Conservation (phyloP, 2,329 filamentous ascomycete species). For the Dactylellina cionopaga region DNA sequence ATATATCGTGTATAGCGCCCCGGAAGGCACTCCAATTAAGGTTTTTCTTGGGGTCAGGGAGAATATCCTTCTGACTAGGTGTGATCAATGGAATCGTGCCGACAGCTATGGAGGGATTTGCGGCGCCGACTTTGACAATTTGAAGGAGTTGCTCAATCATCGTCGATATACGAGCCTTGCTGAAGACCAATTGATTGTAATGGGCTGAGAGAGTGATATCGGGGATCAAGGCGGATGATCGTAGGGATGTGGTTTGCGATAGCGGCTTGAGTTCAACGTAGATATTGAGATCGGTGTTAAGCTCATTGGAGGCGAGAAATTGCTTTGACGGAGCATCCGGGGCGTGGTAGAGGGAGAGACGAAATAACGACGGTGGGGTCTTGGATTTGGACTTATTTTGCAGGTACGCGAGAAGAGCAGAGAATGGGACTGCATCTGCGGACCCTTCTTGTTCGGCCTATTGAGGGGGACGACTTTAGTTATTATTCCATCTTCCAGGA, state of each 20-base stretch:
- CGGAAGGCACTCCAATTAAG: constrained; percentile 74
- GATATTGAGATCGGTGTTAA: constrained; percentile 56
- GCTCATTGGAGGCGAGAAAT: constrained; percentile 56
- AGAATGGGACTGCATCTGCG: constrained; percentile 62
- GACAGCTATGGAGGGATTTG: constrained; percentile 61
- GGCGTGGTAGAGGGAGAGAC: constrained; percentile 64
- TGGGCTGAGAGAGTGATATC: constrained; percentile 62
- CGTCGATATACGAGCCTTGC: constrained; percentile 62
- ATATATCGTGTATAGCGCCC: constrained; percentile 77
- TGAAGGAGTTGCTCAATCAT: constrained; percentile 63
- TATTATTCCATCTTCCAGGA: too few species aligned
- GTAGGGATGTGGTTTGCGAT: constrained; percentile 51
- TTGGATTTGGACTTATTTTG: constrained; percentile 61
- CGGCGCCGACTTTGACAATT: constrained; percentile 61
- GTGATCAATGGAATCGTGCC: constrained; percentile 62
- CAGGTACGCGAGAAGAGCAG: constrained; percentile 61
- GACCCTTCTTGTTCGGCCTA: constrained; percentile 62
- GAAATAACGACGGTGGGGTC: constrained; percentile 62
- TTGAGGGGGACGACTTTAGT: constrained; percentile 1
- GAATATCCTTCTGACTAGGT: constrained; percentile 55
- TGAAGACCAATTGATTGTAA: constrained; percentile 64
- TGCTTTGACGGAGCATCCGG: constrained; percentile 58
- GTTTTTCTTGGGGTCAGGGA: constrained; percentile 74
- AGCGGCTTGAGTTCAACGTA: constrained; percentile 54
- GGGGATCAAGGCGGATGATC: constrained; percentile 57